Conservation (phyloP, 1,284 basidiomycete genomes). For the Blastosporella zonata region DNA sequence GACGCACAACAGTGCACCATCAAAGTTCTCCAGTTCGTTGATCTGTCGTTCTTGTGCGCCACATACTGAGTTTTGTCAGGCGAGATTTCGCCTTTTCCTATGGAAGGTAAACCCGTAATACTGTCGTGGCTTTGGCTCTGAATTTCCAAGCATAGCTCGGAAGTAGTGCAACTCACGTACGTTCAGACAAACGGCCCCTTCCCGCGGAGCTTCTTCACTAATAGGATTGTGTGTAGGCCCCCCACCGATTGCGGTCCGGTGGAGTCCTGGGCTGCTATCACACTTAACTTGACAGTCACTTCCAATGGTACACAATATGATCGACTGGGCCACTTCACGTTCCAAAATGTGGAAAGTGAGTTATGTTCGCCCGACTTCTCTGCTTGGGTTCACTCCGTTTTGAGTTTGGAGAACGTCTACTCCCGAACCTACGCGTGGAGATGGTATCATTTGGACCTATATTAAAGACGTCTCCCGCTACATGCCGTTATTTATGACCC, state of each 20-base stretch:
- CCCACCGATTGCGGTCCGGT: conserved; percentile 68
- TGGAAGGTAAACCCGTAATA: conserved; percentile 42
- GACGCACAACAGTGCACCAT: conserved; percentile 60
- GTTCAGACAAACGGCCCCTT: conserved; percentile 22
- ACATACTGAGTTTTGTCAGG: conserved; percentile 30
- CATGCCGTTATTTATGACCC: conserved; percentile 62
- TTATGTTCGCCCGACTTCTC: conserved; percentile 1
- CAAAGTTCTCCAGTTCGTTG: conserved; percentile 59
- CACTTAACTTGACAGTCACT: conserved; percentile 73
- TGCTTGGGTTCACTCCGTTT: conserved; percentile 14
- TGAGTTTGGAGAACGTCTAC: conserved; percentile 78
- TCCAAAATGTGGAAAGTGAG: conserved; percentile 73
- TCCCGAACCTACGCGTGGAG: conserved; percentile 63
- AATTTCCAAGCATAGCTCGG: conserved; percentile 24
- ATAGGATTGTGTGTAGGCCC: conserved; percentile 42
- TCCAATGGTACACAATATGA: conserved; percentile 79
- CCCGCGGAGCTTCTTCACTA: conserved; percentile 4
- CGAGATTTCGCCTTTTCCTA: conserved; percentile 73
- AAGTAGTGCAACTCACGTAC: conserved; percentile 62
- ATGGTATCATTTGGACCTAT: conserved; percentile 79
- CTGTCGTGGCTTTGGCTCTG: neutral
- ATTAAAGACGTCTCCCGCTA: conserved; percentile 75
- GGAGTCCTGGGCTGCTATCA: conserved; percentile 74
- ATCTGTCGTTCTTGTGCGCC: neutral
- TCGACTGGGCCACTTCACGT: conserved; percentile 68